A percentile compares a stretch with the other conserved stretches of the same genome.
phyloP scores from a whole-genome alignment of 2,329 filamentous ascomycete genomes.

The Coleophoma cylindrospora region DNA sequence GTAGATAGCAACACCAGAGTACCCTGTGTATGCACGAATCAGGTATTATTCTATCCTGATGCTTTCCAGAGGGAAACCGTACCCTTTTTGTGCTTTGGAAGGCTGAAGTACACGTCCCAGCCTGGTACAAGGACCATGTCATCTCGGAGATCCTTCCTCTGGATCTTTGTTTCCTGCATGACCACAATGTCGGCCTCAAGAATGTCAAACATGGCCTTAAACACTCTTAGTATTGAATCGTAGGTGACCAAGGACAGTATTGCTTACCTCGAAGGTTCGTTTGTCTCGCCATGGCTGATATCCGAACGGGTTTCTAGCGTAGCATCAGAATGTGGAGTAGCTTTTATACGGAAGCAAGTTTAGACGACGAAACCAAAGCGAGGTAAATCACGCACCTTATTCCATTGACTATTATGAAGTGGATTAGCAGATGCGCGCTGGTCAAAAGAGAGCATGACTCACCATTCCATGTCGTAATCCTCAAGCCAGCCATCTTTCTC shows the following conservation, averaged over 20 bases:
- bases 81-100: slow-evolving; percentile 93
- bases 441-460: slow-evolving; percentile 20
- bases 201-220: slow-evolving; percentile 85
- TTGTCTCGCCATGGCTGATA: slow-evolving; percentile 78
- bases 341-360: background rate
- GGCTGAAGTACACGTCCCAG: slow-evolving; percentile 94
- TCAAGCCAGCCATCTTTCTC: slow-evolving; percentile 54
- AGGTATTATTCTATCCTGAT: slow-evolving; percentile 5
- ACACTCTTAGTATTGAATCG: background rate
- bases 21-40: slow-evolving; percentile 51
- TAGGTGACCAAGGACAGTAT: background rate
- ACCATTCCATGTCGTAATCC: slow-evolving; percentile 88
- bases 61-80: slow-evolving; percentile 6
- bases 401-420: slow-evolving; percentile 59
- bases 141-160: slow-evolving; percentile 84
- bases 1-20: slow-evolving; percentile 93
- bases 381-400: slow-evolving; percentile 50
- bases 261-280: slow-evolving; percentile 59
- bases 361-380: background rate
- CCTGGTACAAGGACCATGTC: slow-evolving; percentile 94
- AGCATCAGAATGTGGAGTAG: background rate
- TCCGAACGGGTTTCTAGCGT: slow-evolving; percentile 68
- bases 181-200: slow-evolving; percentile 89
- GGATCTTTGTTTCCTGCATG: slow-evolving; percentile 96
- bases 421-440: slow-evolving; percentile 3